These are phyloP conservation scores for Dendrobium nobile DNA, from an alignment of 106 monocot species.

Conservation along the genomic window DNA sequence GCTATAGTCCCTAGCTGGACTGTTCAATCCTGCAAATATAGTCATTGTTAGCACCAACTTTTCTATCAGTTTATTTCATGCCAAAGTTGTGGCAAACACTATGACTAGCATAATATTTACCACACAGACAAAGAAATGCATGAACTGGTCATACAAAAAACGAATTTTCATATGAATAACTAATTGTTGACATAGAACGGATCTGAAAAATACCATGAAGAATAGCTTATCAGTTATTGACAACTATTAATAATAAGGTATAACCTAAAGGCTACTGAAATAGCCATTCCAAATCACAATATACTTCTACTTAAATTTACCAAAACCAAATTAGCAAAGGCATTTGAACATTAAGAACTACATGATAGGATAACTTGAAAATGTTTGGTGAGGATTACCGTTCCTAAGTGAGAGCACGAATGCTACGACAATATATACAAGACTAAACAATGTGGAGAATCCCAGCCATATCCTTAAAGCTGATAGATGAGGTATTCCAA, in stretches of 20 bases:
- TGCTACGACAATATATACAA: slow-evolving; percentile 68
- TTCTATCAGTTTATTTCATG: neutral
- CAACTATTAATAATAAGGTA: neutral
- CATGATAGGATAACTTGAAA: too few relatives aligned
- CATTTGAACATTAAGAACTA: too few relatives aligned
- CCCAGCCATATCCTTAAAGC: slow-evolving; percentile 87
- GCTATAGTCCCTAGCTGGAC: slow-evolving; percentile 52
- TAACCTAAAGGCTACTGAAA: neutral
- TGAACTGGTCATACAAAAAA: too few relatives aligned
- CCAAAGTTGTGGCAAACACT: too few relatives aligned
- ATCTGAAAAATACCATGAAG: neutral
- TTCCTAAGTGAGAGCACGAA: slow-evolving; percentile 67
- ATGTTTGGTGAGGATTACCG: slow-evolving; percentile 36
- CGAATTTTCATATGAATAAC: neutral
- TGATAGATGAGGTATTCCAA: slow-evolving; percentile 92
- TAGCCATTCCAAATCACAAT: neutral
- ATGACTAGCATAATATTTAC: too few relatives aligned
- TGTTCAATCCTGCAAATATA: slow-evolving; percentile 37
- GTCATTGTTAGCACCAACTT: neutral
- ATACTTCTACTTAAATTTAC: too few relatives aligned
- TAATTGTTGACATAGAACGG: neutral
- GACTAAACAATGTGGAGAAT: slow-evolving; percentile 78
- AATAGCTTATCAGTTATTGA: neutral
- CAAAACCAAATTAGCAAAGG: too few relatives aligned
- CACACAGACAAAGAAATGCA: too few relatives aligned